Percentiles rank a stretch among this genome's conserved stretches.
Evolutionary conservation across 2,329 filamentous ascomycete species (phyloP).

Genomic region (Curvularia sp.): DNA sequence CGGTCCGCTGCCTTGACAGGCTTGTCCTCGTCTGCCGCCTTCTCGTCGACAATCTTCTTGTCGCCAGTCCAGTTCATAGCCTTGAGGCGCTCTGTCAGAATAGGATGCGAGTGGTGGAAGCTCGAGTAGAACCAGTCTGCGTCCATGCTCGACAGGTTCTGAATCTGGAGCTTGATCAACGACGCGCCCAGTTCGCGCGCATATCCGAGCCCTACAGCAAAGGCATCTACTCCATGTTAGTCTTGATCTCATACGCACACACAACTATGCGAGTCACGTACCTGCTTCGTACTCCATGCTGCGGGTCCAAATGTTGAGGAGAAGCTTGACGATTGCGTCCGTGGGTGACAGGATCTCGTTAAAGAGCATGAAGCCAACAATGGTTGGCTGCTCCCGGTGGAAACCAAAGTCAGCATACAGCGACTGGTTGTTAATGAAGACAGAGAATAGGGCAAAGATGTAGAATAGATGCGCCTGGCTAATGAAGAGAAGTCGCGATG

Average conservation of each 20-base stretch:
- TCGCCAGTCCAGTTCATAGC: constrained; percentile 86
- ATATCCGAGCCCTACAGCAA: constrained; percentile 86
- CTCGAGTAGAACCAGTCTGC: constrained; percentile 98
- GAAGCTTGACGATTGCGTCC: constrained; percentile 90
- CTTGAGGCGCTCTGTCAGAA: constrained; percentile 89
- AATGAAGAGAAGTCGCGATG: constrained; percentile 87
- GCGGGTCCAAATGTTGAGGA: constrained; percentile 95
- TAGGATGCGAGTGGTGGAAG: constrained; percentile 98
- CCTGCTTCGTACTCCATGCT: constrained; percentile 95
- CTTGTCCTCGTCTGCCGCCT: constrained; percentile 62
- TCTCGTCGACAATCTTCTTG: constrained; percentile 59
- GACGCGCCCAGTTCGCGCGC: constrained; percentile 81
- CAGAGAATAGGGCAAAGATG: constrained; percentile 94
- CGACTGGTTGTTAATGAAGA: constrained; percentile 94
- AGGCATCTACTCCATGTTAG: constrained; percentile 66
- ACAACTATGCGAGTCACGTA: constrained; percentile 39
- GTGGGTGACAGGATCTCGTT: constrained; percentile 94
- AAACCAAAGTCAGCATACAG: constrained; percentile 94
- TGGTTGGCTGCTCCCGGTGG: constrained; percentile 79
- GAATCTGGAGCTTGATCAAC: constrained; percentile 95
- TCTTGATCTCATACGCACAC: constrained; percentile 21
- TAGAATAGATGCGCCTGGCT: constrained; percentile 88
- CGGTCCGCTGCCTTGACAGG: constrained; percentile 75
- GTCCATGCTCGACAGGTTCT: constrained; percentile 98
- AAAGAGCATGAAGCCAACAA: constrained; percentile 97